A percentile compares a stretch with the other conserved stretches of the same genome.
These are phyloP conservation scores for Lipomyces chichibuensis DNA, from an alignment of 805 yeast species.

Conservation along the genomic window DNA sequence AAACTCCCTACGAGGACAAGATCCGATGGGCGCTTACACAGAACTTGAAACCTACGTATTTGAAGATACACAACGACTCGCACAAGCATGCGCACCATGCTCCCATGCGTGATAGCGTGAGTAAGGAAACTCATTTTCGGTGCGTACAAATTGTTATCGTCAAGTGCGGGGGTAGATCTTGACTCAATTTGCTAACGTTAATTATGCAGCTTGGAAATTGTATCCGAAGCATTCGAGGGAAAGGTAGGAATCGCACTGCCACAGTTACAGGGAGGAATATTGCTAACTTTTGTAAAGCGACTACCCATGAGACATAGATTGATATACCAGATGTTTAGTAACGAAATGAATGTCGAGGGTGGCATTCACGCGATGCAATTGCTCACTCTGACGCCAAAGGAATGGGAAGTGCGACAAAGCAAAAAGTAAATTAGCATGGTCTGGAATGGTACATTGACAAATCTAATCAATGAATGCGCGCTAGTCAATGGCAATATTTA, in stretches of 20 bases:
- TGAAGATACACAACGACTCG: conserved; percentile 75
- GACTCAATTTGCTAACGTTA: neutral
- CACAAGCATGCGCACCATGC: conserved; percentile 86
- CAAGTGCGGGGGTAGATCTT: neutral
- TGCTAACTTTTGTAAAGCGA: conserved; percentile 4
- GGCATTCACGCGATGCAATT: conserved; percentile 90
- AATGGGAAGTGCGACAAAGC: conserved; percentile 43
- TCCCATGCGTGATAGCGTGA: conserved; percentile 73
- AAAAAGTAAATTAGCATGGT: conserved; percentile 4
- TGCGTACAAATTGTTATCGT: neutral
- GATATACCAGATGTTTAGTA: conserved; percentile 67
- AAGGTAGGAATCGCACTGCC: conserved; percentile 55
- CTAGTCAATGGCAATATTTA: neutral
- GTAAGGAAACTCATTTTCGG: conserved; percentile 79
- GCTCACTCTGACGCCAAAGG: conserved; percentile 74
- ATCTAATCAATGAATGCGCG: neutral
- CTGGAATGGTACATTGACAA: neutral
- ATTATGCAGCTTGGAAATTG: conserved; percentile 60
- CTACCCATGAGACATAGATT: conserved; percentile 66
- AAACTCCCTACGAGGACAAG: conserved; percentile 29
- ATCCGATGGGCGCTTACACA: conserved; percentile 18
- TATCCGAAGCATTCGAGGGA: conserved; percentile 69
- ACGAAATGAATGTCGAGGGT: conserved; percentile 63
- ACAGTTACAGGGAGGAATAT: neutral
- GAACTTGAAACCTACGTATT: conserved; percentile 50